Conservation (phyloP, 441 rosid genomes). For the Gossypium schwendimanii region DNA sequence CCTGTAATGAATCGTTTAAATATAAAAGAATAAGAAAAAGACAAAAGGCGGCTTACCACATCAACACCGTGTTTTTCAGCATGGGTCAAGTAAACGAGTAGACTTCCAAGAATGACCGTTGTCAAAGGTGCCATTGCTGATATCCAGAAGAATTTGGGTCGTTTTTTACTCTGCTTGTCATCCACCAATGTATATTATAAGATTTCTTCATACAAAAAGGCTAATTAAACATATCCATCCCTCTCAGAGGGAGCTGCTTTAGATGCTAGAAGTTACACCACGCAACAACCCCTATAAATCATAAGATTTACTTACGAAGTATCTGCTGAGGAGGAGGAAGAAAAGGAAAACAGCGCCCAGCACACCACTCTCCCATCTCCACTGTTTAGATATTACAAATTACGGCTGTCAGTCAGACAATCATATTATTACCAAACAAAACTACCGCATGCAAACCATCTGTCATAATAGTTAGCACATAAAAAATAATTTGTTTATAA, state of each 20-base stretch:
- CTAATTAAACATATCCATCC: not conserved
- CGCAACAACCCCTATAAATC: not conserved
- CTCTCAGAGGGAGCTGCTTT: not conserved
- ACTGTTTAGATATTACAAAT: constrained; percentile 37
- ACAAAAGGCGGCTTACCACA: constrained; percentile 45
- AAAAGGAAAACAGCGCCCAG: constrained; percentile 74
- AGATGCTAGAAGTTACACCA: not conserved
- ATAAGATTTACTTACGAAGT: constrained; percentile 43
- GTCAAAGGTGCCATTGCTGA: constrained; percentile 93
- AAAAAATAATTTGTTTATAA: not conserved
- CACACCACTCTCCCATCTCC: constrained; percentile 95
- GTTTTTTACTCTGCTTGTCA: constrained; percentile 53
- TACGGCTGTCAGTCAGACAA: not conserved
- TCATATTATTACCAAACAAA: not conserved
- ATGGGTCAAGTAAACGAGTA: constrained; percentile 68
- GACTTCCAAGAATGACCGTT: constrained; percentile 71
- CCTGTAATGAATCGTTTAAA: not conserved
- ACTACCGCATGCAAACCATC: not conserved
- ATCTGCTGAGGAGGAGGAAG: constrained; percentile 66
- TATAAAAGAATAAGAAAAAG: not conserved
- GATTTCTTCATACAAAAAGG: not conserved
- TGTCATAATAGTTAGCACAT: not conserved
- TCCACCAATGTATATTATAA: not conserved
- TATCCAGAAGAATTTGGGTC: constrained; percentile 75
- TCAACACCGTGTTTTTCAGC: constrained; percentile 90